Conservation (phyloP, 768 basidiomycete species). For the Melanogaster broomeanus region DNA sequence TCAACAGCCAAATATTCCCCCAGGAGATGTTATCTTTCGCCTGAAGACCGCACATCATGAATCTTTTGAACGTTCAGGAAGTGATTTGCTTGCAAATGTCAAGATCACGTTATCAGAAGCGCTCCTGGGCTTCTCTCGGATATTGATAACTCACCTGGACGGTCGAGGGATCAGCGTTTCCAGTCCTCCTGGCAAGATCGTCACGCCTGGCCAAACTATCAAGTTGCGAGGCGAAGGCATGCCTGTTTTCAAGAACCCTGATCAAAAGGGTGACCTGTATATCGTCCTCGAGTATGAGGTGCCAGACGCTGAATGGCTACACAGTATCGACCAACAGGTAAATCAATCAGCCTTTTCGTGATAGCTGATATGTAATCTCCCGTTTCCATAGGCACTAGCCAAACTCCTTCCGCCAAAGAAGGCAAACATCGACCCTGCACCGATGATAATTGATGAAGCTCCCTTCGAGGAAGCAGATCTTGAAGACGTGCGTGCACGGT, state of each 20-base stretch:
- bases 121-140: constrained; percentile 90
- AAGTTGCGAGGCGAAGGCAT: constrained; percentile 86
- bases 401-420: constrained; percentile 77
- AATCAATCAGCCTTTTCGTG: constrained; percentile 4
- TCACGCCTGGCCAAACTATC: constrained; percentile 74
- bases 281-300: constrained; percentile 86
- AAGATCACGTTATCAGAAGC: constrained; percentile 93
- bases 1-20: constrained; percentile 74
- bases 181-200: constrained; percentile 73
- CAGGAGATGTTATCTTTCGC: constrained; percentile 90
- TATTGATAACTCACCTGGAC: constrained; percentile 89
- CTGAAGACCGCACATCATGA: constrained; percentile 68
- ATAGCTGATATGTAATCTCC: constrained; percentile 2
- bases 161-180: constrained; percentile 85
- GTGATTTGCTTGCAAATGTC: constrained; percentile 77
- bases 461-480: constrained; percentile 76
- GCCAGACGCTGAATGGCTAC: constrained; percentile 80
- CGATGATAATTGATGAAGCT: constrained; percentile 69
- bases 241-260: constrained; percentile 70
- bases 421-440: constrained; percentile 67
- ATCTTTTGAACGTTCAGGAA: constrained; percentile 81
- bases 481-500: constrained; percentile 80
- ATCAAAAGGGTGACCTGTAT: constrained; percentile 78
- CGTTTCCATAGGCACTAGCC: constrained; percentile 55
- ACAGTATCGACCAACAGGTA: constrained; percentile 61